Base-by-base conservation (phyloP, 148 eudicot genomes). In the Vaccinium vitisidaea region DNA sequence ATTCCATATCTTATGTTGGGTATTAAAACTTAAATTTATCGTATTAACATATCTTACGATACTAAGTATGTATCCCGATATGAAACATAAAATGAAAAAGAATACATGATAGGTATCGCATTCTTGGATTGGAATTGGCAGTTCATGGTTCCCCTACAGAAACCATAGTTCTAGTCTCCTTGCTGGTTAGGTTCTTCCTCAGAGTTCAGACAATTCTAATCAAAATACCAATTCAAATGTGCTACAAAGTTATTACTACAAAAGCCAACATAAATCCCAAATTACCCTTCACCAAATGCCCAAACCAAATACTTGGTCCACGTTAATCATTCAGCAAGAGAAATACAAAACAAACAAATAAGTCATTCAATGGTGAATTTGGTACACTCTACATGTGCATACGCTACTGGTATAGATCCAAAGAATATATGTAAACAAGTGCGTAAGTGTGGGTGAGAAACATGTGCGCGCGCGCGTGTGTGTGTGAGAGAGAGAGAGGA, bases 181-280 rank as follows among this genome's bases (percentile, higher is more conserved):
- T 52, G 59, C 21, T 23, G 5, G 53, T 23, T 19, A 77, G 79
- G 5, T 27, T 25, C 56, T 67, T 67, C 83, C 27, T 48, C 46
- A 48, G 18, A 48, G 18, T 43, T 21, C 75, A 81, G 83, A 48
- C 43, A n/a, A 61, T 49, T 81, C 75, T 13, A 67, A 81, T 46
- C n/a, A 81, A 63, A 46, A 25, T 59, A 39, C 65, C 25, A 61
- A 18, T 56, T 8, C 7, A 1, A 61, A 2, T 21, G 55, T 6
- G 19, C 46, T 32, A 10, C 11, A 32, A 27, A 14, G 46, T 3
- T 55, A 61, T 55, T 58, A 13, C 65, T 36, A n/a, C 48, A 18
- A 83, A 76, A 61, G 77, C 59, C 36, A 46, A 49, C 59, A 76
- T 49, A 27, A 63, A 78, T 8, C 63, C 76, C 48, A 49, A 58